A percentile compares a stretch with the other conserved stretches of the same genome.
These are phyloP conservation scores for Ilex asprella DNA, from an alignment of 257 asterid genomes.

Conservation along the genomic window DNA sequence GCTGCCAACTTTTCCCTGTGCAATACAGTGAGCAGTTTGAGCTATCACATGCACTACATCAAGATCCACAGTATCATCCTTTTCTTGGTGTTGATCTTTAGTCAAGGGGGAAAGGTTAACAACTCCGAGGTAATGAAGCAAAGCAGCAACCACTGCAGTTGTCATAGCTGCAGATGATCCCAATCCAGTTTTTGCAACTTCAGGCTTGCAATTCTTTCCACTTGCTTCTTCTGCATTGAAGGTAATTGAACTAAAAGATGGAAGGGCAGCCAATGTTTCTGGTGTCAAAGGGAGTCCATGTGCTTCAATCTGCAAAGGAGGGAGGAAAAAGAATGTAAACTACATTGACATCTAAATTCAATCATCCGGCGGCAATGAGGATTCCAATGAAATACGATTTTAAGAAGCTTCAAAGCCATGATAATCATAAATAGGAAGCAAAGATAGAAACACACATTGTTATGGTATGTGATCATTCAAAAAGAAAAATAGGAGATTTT, in stretches of 20 bases:
- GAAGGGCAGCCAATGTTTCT: conserved; percentile 82
- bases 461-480: no score
- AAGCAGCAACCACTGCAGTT: conserved; percentile 91
- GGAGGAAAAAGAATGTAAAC: not conserved
- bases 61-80: conserved; percentile 33
- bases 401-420: no score
- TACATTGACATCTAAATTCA: not conserved
- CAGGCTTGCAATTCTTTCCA: conserved; percentile 73
- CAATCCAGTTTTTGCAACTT: conserved; percentile 98
- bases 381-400: no score
- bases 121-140: conserved; percentile 83
- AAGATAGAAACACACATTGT: no score
- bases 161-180: conserved; percentile 99
- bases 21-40: conserved; percentile 97
- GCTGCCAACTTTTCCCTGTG: conserved; percentile 99
- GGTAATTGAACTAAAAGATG: conserved; percentile 82
- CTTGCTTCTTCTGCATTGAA: conserved; percentile 68
- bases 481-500: no score
- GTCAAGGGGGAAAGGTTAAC: conserved; percentile 58
- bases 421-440: no score
- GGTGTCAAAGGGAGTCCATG: conserved; percentile 81
- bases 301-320: conserved; percentile 67
- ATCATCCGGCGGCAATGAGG: not conserved
- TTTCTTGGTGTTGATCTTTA: conserved; percentile 24
- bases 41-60: conserved; percentile 84